Base-by-base conservation (phyloP, 2,329 filamentous ascomycete genomes). In the Blastomyces emzantsi region DNA sequence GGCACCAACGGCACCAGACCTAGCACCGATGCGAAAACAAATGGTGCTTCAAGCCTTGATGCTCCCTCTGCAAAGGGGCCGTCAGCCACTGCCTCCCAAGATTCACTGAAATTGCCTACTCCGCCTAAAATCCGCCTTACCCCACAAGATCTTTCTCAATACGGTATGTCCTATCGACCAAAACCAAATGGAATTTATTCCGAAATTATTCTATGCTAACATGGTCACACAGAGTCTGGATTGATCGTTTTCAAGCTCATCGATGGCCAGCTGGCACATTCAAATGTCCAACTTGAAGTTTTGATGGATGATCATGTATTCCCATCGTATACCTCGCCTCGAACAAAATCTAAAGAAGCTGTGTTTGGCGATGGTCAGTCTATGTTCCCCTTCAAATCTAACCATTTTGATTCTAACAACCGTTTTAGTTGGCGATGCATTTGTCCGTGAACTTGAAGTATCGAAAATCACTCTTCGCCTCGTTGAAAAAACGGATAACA, bases 381-480 rank as follows among this genome's bases (percentile, higher is more conserved):
- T n/a, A 25, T 15, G 2, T 39, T 43, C 28, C 60, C 36, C 36
- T 60, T 30, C 54, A 3, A n/a, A 36, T 15, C 9, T 8, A 1
- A 43, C 19, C 11, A 8, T 22, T 8, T 36, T 36, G 45, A 33
- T 47, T 62, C 66, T 70, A 66, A 78, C 63, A 19, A 11, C 13
- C 6, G 49, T 63, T 39, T 17, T 67, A 83, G 81, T 92, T 71
- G 92, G 93, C 59, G 94, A 99, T 76, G 94, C 92, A 62, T 92
- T 99, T 77, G 90, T 99, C 65, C 90, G 94, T 66, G 94, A 99
- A 75, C 83, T 99, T n/a, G 95, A 99, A 67, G 92, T 97, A 70
- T 99, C 94, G 2, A 90, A 89, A 68, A 86, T 99, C 64, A 97
- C 92, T 0, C 83, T 99, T 67, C 90, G 92, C 64, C 82, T 97